These are phyloP conservation scores for Triangularia setosa DNA, from an alignment of 2,329 filamentous ascomycete species.

Conservation along the genomic window DNA sequence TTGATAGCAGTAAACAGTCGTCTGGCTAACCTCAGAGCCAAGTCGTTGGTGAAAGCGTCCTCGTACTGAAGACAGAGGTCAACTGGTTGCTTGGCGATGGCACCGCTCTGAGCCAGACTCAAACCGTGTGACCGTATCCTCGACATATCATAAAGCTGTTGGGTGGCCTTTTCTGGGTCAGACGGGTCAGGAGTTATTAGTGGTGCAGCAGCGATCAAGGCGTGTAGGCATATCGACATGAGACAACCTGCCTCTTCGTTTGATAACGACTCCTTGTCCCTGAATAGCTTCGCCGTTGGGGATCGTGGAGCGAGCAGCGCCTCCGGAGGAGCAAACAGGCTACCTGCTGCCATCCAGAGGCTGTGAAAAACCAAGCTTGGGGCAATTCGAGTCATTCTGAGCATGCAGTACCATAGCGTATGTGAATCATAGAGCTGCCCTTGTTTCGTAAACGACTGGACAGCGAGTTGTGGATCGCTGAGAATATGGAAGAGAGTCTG, in stretches of 20 bases:
- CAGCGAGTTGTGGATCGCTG: constrained; percentile 51
- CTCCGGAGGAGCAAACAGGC: constrained; percentile 54
- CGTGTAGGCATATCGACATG: constrained; percentile 60
- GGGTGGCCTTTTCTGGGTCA: constrained; percentile 33
- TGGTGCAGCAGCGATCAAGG: constrained; percentile 56
- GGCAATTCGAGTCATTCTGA: constrained; percentile 54
- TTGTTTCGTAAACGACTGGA: constrained; percentile 54
- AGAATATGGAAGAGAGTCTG: constrained; percentile 63
- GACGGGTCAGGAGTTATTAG: constrained; percentile 33
- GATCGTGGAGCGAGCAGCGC: constrained; percentile 39
- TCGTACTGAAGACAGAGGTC: constrained; percentile 57
- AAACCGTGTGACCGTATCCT: constrained; percentile 54
- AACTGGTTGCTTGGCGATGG: constrained; percentile 43
- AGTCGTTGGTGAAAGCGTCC: constrained; percentile 59
- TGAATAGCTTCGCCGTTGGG: constrained; percentile 36
- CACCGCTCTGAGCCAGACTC: constrained; percentile 44
- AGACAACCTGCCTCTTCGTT: constrained; percentile 50
- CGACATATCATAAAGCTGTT: constrained; percentile 56
- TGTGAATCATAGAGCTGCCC: constrained; percentile 56
- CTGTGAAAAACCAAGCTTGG: constrained; percentile 60
- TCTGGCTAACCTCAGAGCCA: constrained; percentile 55
- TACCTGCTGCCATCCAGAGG: constrained; percentile 58
- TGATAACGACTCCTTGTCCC: constrained; percentile 36
- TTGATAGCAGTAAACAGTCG: constrained; percentile 56
- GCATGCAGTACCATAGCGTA: constrained; percentile 60